Conservation (phyloP, 225 moss, liverwort and hornwort genomes). For the Bryoerythrophyllum caledonicum region DNA sequence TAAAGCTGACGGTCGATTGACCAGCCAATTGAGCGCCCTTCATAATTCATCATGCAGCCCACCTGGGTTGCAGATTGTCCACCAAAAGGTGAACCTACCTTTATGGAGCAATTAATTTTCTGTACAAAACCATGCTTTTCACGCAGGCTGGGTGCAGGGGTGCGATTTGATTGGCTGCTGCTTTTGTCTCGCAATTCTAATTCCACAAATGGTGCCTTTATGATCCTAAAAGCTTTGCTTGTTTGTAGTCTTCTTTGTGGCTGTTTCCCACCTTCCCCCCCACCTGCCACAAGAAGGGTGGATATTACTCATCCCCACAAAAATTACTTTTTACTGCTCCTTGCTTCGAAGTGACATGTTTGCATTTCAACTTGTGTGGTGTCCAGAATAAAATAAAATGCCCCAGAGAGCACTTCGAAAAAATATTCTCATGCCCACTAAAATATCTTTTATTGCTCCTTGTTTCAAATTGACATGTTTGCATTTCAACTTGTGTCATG, state of each 20-base stretch:
- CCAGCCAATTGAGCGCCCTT: not conserved
- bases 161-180: not conserved
- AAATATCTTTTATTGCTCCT: too few species aligned
- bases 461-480: too few species aligned
- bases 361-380: too few species aligned
- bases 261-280: not conserved
- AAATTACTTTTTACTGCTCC: too few species aligned
- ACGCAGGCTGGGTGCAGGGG: not conserved
- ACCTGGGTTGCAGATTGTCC: not conserved
- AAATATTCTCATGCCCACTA: too few species aligned
- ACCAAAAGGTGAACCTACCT: not conserved
- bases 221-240: not conserved
- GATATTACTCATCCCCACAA: too few species aligned
- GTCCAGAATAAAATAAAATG: too few species aligned
- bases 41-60: not conserved
- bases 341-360: too few species aligned
- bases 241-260: not conserved
- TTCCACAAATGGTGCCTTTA: not conserved
- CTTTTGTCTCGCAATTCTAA: not conserved
- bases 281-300: not conserved
- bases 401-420: too few species aligned
- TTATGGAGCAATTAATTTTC: constrained; percentile 4
- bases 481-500: too few species aligned
- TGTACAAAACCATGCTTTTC: not conserved
- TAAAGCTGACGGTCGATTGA: not conserved